phyloP scores from a whole-genome alignment of 805 yeast genomes.

The Suhomyces sp. region DNA sequence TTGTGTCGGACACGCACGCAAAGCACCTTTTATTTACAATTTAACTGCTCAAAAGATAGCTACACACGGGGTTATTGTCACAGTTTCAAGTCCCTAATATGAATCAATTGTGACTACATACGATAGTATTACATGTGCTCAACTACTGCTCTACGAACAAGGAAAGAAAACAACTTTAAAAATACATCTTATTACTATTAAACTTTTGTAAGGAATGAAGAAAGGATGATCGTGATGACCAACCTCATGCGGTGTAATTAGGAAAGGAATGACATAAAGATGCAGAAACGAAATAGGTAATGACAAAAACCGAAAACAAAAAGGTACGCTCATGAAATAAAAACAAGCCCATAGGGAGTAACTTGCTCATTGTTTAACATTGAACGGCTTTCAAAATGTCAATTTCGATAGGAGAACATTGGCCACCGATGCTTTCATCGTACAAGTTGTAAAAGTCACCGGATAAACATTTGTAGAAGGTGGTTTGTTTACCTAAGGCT shows the following conservation, averaged over 20 bases:
- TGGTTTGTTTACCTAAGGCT: conserved; percentile 59
- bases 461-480: conserved; percentile 71
- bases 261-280: background rate
- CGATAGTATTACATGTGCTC: background rate
- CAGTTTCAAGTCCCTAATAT: background rate
- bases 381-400: conserved; percentile 13
- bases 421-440: conserved; percentile 58
- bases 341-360: background rate
- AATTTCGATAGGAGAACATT: conserved; percentile 44
- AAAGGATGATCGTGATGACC: background rate
- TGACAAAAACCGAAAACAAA: background rate
- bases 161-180: background rate
- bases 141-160: background rate
- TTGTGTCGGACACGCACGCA: background rate
- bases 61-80: background rate
- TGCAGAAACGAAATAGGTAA: background rate
- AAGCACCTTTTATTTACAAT: background rate
- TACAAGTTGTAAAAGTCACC: conserved; percentile 79
- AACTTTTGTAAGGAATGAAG: background rate
- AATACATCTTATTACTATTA: background rate
- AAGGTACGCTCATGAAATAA: background rate
- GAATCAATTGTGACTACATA: background rate
- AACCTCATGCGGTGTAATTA: background rate
- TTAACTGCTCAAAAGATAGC: background rate
- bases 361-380: conserved; percentile 7